Percentiles rank a stretch among this genome's conserved stretches.
Conservation (phyloP, 768 basidiomycete genomes). For the Grammothele lineata region DNA sequence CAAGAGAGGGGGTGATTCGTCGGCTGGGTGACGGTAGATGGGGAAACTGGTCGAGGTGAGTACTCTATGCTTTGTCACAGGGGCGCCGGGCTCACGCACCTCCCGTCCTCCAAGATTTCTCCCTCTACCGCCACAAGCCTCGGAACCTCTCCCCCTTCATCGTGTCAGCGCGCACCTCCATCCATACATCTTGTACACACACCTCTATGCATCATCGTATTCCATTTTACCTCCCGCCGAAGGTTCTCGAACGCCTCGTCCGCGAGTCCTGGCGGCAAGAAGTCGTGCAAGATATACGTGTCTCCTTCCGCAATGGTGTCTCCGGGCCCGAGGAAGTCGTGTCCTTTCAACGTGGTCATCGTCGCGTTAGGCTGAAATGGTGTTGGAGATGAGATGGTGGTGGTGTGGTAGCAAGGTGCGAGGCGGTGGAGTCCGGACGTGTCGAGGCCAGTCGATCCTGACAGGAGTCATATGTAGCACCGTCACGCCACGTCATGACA, state of each 20-base stretch:
- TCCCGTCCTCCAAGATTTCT: constrained; percentile 45
- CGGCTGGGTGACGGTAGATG: constrained; percentile 79
- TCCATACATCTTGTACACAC: not conserved
- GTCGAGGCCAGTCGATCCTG: too few relatives aligned
- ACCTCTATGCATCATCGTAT: constrained; percentile 73
- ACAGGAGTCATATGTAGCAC: too few relatives aligned
- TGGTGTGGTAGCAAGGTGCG: too few relatives aligned
- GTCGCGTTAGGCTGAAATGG: too few relatives aligned
- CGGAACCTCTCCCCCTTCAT: constrained; percentile 68
- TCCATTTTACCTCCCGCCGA: constrained; percentile 65
- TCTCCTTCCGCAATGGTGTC: constrained; percentile 64
- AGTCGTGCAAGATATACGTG: constrained; percentile 50
- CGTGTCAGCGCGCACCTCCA: too few relatives aligned
- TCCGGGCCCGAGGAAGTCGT: constrained; percentile 16
- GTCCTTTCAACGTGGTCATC: not conserved
- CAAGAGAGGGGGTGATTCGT: constrained; percentile 64
- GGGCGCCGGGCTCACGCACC: constrained; percentile 29
- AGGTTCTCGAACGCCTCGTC: constrained; percentile 54
- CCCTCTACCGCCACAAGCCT: constrained; percentile 62
- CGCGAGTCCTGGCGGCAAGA: constrained; percentile 56
- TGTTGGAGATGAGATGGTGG: too few relatives aligned
- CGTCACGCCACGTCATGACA: too few relatives aligned
- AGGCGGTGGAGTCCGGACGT: too few relatives aligned
- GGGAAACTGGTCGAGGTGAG: constrained; percentile 48
- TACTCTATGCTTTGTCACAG: constrained; percentile 3